phyloP scores from a whole-genome alignment of 2,329 filamentous ascomycete genomes.

The Phaeomoniella chlamydospora region DNA sequence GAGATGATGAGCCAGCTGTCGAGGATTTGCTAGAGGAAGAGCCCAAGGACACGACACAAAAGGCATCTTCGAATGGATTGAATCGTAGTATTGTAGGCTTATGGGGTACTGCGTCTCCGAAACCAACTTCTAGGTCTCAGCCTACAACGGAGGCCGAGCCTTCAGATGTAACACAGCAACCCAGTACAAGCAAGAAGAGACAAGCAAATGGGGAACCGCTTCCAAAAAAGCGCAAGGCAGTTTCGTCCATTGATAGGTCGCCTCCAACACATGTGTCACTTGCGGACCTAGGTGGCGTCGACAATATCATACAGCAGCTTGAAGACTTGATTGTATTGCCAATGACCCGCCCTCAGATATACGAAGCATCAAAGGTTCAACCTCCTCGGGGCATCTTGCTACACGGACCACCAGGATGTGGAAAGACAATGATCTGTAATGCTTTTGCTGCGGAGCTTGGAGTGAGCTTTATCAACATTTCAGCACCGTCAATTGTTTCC shows the following conservation, averaged over 20 bases:
- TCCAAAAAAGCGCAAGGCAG: slow-evolving; percentile 49
- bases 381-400: slow-evolving; percentile 62
- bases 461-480: slow-evolving; percentile 68
- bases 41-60: slow-evolving; percentile 10
- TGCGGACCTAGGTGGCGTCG: slow-evolving; percentile 62
- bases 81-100: slow-evolving; percentile 49
- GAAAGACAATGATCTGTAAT: slow-evolving; percentile 73
- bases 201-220: slow-evolving; percentile 51
- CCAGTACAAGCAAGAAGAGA: slow-evolving; percentile 35
- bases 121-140: slow-evolving; percentile 8
- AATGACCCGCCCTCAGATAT: slow-evolving; percentile 53
- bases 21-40: slow-evolving; percentile 23
- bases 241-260: slow-evolving; percentile 42
- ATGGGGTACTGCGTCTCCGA: slow-evolving; percentile 30
- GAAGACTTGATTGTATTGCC: slow-evolving; percentile 60
- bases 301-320: slow-evolving; percentile 54
- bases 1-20: slow-evolving; percentile 35
- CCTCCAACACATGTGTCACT: slow-evolving; percentile 55
- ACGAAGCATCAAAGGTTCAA: slow-evolving; percentile 49
- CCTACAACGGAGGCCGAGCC: slow-evolving; percentile 3
- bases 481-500: slow-evolving; percentile 66
- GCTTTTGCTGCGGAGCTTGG: slow-evolving; percentile 63
- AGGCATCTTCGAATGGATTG: slow-evolving; percentile 39
- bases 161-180: slow-evolving; percentile 15
- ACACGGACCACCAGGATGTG: slow-evolving; percentile 72